These are phyloP conservation scores for Apiotrichum mycotoxinovorans DNA, from an alignment of 1,284 basidiomycete species.

Conservation along the genomic window DNA sequence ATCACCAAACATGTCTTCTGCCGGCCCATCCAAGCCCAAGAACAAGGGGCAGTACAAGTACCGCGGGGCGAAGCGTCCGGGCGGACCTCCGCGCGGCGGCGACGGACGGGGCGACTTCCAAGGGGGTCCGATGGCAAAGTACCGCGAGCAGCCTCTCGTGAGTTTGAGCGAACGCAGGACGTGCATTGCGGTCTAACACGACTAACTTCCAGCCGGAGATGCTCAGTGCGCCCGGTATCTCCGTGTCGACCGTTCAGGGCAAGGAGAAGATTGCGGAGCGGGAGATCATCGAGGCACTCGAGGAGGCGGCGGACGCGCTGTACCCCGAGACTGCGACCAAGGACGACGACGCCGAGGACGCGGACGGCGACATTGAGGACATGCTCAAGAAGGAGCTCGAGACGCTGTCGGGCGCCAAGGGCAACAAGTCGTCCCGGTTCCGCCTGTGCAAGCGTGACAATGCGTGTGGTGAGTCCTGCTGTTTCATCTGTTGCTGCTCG, in stretches of 20 bases:
- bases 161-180: neutral
- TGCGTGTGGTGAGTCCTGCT: conserved; percentile 29
- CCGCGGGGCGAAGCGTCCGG: neutral
- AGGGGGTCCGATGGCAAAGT: conserved; percentile 10
- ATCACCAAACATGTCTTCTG: neutral
- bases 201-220: conserved; percentile 36
- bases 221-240: conserved; percentile 34
- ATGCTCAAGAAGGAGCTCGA: conserved; percentile 41
- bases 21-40: neutral
- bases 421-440: conserved; percentile 38
- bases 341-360: conserved; percentile 20
- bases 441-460: conserved; percentile 26
- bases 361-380: conserved; percentile 39
- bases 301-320: conserved; percentile 41
- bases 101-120: conserved; percentile 19
- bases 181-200: neutral
- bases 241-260: conserved; percentile 34
- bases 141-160: conserved; percentile 21
- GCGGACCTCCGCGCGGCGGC: conserved; percentile 13
- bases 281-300: conserved; percentile 41
- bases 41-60: conserved; percentile 2
- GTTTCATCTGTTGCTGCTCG: neutral
- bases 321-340: conserved; percentile 33
- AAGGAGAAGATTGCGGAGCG: conserved; percentile 42
- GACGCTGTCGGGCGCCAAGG: conserved; percentile 18